These are phyloP conservation scores for Microbotryum scabiosae DNA, from an alignment of 1,284 basidiomycete genomes.

Conservation along the genomic window DNA sequence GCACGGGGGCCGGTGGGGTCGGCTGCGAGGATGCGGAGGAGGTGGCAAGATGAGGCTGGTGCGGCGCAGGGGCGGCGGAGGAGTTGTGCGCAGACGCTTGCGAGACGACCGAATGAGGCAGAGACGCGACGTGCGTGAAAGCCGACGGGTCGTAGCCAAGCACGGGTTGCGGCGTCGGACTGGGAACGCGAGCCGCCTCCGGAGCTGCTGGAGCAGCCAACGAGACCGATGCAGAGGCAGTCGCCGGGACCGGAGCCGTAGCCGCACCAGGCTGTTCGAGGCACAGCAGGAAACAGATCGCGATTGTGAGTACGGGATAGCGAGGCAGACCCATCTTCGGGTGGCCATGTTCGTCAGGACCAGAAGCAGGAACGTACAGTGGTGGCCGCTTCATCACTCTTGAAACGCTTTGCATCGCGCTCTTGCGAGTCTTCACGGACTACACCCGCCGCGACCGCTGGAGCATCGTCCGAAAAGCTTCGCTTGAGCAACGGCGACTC, in stretches of 20 bases:
- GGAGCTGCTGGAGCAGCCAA: neutral
- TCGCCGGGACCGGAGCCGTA: neutral
- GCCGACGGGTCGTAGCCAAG: slow-evolving; percentile 16
- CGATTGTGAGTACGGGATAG: slow-evolving; percentile 11
- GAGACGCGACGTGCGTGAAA: slow-evolving; percentile 8
- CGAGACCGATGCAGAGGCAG: neutral
- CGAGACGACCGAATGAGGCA: slow-evolving; percentile 6
- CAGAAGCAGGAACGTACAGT: too few relatives aligned
- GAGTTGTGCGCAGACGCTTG: neutral
- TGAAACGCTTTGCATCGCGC: too few relatives aligned
- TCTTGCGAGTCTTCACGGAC: too few relatives aligned
- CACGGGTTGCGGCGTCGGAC: neutral
- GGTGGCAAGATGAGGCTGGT: slow-evolving; percentile 5
- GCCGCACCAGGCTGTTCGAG: neutral
- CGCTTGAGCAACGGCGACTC: too few relatives aligned
- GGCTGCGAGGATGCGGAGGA: neutral
- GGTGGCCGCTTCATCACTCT: too few relatives aligned
- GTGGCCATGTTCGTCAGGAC: neutral
- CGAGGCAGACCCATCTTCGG: slow-evolving; percentile 9
- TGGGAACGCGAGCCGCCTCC: neutral
- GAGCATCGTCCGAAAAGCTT: too few relatives aligned
- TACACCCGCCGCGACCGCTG: too few relatives aligned
- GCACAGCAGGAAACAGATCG: slow-evolving; percentile 18
- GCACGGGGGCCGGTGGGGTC: neutral
- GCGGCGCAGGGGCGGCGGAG: neutral